Evolutionary conservation across 495 filamentous ascomycete species (phyloP), one percentile per base, ranked within the genome.

Genomic region (Venustampulla echinocandica): DNA sequence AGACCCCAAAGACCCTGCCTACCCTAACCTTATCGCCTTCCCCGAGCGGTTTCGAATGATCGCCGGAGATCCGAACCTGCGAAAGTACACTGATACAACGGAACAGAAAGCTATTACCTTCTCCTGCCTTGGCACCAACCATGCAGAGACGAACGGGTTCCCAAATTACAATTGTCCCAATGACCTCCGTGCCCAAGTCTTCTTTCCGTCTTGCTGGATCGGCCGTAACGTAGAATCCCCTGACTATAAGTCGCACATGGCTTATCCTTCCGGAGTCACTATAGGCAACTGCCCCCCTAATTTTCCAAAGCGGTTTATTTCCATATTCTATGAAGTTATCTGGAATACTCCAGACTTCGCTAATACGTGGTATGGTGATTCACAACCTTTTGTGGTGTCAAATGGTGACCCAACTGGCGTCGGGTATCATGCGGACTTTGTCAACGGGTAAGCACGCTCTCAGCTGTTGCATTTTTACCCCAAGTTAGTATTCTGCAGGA

Each of bases 131-230:
- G 72, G 72, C 44, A 61, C 71, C 9, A 57, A 58, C 32, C 64
- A 62, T 27, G 61, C 70, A 9, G 64, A 69, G 52, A 76, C 78
- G 49, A 47, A 71, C 48, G 59, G 57, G 0, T 67, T 82, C 23
- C 77, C 75, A 13, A 68, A 67, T 42, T 52, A 58, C 35, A 77
- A 77, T 36, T 85, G 82, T 52, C 48, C 48, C 14, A 69, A 79
- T 53, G 78, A 73, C 13, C 52, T 94, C 36, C 79, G 88, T 20
- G 62, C 87, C 28, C 86, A 93, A 56, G 60, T 94, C 42, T 81
- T 85, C 76, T 93, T 94, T 65, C 88, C 88, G 2, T 86, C 82
- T 0, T 94, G 87, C 74, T 93, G 87, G 88, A 84, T 92, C 58
- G 87, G 88, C 24, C 72, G 79, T 46, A 73, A 87, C 10, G 66